Conservation (phyloP, 176 grass and related monocot species). For the Hyparrhenia diplandra region DNA sequence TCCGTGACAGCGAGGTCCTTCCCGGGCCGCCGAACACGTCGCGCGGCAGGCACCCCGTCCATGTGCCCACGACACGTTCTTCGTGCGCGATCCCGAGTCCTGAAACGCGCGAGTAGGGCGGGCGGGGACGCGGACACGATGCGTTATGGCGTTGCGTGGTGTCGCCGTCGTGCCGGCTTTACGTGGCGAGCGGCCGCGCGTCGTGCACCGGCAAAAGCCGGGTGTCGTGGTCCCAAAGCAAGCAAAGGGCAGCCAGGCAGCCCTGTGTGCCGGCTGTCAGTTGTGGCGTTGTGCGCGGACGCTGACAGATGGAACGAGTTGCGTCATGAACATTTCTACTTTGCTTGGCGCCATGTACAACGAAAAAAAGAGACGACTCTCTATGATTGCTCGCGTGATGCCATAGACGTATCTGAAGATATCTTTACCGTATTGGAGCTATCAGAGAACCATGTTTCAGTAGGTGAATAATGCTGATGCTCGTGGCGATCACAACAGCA, state of each 20-base stretch:
- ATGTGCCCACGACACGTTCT: no score
- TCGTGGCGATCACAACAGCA: not conserved
- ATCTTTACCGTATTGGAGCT: not conserved
- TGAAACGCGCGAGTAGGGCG: no score
- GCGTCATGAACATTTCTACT: not conserved
- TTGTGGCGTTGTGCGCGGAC: not conserved
- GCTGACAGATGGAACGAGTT: constrained; percentile 2
- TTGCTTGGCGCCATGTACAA: not conserved
- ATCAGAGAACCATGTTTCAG: not conserved
- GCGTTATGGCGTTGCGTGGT: not conserved
- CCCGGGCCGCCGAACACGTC: not conserved
- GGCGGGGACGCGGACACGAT: not conserved
- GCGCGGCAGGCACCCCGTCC: no score
- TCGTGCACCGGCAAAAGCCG: not conserved
- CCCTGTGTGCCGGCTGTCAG: no score
- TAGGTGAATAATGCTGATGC: not conserved
- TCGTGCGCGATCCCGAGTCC: no score
- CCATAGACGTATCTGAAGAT: not conserved
- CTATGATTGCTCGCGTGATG: not conserved
- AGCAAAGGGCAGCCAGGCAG: no score
- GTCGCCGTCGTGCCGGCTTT: constrained; percentile 32
- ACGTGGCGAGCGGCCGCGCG: constrained; percentile 29
- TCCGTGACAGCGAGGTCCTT: constrained; percentile 14
- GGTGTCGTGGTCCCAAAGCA: constrained; percentile 10
- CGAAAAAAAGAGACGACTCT: not conserved